phyloP scores from a whole-genome alignment of 2,329 filamentous ascomycete species.

The Phaeosphaeriaceae sp. region DNA sequence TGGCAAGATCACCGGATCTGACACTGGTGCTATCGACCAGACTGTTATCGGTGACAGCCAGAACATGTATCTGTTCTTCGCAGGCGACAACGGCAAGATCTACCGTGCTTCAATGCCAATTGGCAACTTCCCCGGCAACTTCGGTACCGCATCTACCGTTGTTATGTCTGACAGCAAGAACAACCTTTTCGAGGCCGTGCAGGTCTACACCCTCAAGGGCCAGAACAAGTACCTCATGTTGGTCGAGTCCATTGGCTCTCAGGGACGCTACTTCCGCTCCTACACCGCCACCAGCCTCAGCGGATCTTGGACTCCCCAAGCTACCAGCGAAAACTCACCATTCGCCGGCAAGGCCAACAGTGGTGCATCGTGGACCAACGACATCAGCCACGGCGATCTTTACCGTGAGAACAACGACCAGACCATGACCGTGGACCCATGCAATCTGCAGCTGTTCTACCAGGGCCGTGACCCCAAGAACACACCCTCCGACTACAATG shows the following conservation, averaged over 20 bases:
- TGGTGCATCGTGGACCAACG: slow-evolving; percentile 69
- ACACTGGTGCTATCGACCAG: slow-evolving; percentile 67
- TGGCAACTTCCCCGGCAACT: slow-evolving; percentile 66
- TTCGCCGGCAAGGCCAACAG: slow-evolving; percentile 73
- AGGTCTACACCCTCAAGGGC: slow-evolving; percentile 69
- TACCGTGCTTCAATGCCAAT: slow-evolving; percentile 70
- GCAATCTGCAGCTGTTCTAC: slow-evolving; percentile 70
- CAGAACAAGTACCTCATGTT: slow-evolving; percentile 69
- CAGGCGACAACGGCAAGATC: slow-evolving; percentile 71
- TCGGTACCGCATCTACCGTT: slow-evolving; percentile 60
- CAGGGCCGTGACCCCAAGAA: slow-evolving; percentile 61
- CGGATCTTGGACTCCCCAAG: slow-evolving; percentile 66
- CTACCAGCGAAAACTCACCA: slow-evolving; percentile 61
- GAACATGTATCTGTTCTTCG: slow-evolving; percentile 73
- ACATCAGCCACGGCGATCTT: slow-evolving; percentile 71
- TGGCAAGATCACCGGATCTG: slow-evolving; percentile 59
- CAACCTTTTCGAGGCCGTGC: slow-evolving; percentile 71
- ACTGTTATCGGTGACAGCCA: slow-evolving; percentile 66
- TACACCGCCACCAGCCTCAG: slow-evolving; percentile 66
- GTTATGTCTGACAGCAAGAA: slow-evolving; percentile 61
- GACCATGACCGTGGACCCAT: slow-evolving; percentile 68
- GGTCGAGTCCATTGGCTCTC: slow-evolving; percentile 66
- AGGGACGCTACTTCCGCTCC: slow-evolving; percentile 71
- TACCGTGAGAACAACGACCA: slow-evolving; percentile 65
- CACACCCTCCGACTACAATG: slow-evolving; percentile 54